These are phyloP conservation scores for Pyrenochaeta sp. DNA, from an alignment of 2,329 filamentous ascomycete genomes.

Conservation along the genomic window DNA sequence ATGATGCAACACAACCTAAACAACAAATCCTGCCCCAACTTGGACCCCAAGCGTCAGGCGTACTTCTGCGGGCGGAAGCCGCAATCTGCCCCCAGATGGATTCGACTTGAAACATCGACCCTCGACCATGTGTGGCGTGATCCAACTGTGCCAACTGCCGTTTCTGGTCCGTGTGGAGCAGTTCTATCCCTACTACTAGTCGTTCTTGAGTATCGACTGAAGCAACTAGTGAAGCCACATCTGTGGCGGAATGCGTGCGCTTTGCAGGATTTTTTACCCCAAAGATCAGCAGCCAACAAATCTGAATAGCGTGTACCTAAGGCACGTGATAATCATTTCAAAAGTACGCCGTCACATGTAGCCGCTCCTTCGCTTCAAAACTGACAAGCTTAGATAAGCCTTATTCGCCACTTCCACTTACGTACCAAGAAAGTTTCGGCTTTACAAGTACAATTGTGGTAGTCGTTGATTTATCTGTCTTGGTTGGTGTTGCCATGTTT, in stretches of 20 bases:
- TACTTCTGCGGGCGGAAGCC: not conserved
- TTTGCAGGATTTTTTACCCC: not conserved
- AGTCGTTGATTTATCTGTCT: not conserved
- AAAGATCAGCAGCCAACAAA: not conserved
- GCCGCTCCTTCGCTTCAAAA: not conserved
- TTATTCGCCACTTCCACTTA: not conserved
- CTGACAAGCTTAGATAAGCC: not conserved
- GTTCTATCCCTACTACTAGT: not conserved
- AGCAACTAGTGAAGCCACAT: not conserved
- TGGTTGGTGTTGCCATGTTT: not conserved
- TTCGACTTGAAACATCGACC: constrained; percentile 6
- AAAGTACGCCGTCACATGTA: not conserved
- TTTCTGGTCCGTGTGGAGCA: not conserved
- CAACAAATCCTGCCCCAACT: not conserved
- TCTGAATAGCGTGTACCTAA: not conserved
- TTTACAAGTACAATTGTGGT: not conserved
- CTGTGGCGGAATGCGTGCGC: not conserved
- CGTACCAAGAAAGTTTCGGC: not conserved
- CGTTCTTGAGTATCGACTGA: not conserved
- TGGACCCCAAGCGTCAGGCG: constrained; percentile 5
- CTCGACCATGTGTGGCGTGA: not conserved
- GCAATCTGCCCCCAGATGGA: not conserved
- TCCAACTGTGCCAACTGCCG: not conserved
- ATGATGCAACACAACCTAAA: not conserved
- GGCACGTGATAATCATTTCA: not conserved